phyloP scores from a whole-genome alignment of 305 asterid species.

The Rubia peregrina region DNA sequence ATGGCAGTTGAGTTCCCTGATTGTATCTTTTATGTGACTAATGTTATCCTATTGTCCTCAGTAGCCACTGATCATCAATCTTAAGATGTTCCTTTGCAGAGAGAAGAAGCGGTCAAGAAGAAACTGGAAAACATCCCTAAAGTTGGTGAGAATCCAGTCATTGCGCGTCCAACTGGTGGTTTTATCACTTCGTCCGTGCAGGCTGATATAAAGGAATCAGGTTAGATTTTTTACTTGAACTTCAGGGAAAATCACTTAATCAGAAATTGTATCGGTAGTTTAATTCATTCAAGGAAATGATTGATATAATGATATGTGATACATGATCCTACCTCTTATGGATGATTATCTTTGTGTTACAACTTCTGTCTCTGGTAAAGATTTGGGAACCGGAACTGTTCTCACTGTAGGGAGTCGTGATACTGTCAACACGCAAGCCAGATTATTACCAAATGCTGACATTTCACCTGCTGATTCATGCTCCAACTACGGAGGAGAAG shows the following conservation, averaged over 20 bases:
- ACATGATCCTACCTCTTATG: constrained; percentile 14
- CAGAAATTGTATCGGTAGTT: constrained; percentile 1
- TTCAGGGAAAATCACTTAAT: neutral
- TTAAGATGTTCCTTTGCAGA: constrained; percentile 32
- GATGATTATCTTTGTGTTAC: constrained; percentile 22
- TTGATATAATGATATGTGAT: neutral
- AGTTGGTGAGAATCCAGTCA: constrained; percentile 29
- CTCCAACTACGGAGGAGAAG: constrained; percentile 19
- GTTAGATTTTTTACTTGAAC: constrained; percentile 35
- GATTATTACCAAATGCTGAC: constrained; percentile 26
- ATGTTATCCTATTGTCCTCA: neutral
- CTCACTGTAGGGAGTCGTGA: constrained; percentile 24
- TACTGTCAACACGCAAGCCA: constrained; percentile 32
- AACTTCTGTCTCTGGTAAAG: constrained; percentile 31
- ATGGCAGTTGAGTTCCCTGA: neutral
- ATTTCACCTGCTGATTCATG: constrained; percentile 24
- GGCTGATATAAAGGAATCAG: constrained; percentile 32
- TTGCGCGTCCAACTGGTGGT: constrained; percentile 17
- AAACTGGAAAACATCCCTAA: constrained; percentile 39
- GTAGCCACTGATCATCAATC: neutral
- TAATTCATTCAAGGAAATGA: neutral
- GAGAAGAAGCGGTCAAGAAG: constrained; percentile 77
- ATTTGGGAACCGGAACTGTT: constrained; percentile 27
- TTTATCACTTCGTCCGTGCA: constrained; percentile 25
- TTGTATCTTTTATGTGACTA: neutral